Evolutionary conservation across 306 rosid species (phyloP).

Genomic region (Medicago ruthenica): DNA sequence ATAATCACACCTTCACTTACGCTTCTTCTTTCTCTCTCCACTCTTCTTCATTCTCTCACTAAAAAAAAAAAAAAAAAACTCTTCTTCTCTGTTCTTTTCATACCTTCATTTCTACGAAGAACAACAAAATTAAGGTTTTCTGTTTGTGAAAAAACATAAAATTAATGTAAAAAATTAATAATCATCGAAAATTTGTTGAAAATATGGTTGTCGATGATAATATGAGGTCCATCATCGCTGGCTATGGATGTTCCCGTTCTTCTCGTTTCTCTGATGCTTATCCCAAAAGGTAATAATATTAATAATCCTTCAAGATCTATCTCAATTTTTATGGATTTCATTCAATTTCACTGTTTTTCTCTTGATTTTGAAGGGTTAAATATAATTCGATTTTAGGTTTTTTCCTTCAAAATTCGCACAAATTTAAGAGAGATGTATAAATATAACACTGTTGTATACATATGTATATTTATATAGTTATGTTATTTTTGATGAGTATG

Average conservation of each 20-base stretch:
- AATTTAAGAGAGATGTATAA: background rate
- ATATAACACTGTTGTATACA: background rate
- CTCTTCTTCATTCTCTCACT: background rate
- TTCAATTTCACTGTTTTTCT: slow-evolving; percentile 70
- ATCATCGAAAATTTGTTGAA: slow-evolving; percentile 8
- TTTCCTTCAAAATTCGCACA: slow-evolving; percentile 36
- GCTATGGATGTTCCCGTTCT: slow-evolving; percentile 64
- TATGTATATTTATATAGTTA: background rate
- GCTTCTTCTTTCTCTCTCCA: slow-evolving; percentile 45
- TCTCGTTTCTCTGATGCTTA: slow-evolving; percentile 73
- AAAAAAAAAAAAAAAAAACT: background rate
- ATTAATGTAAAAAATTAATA: background rate
- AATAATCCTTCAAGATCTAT: slow-evolving; percentile 58
- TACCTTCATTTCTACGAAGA: background rate
- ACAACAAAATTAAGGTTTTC: slow-evolving; percentile 36
- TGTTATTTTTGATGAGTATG: slow-evolving; percentile 12
- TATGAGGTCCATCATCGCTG: slow-evolving; percentile 63
- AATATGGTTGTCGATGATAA: slow-evolving; percentile 73
- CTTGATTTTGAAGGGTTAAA: slow-evolving; percentile 64
- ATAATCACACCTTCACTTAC: slow-evolving; percentile 46
- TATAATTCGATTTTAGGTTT: slow-evolving; percentile 61
- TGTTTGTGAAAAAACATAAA: background rate
- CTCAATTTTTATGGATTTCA: slow-evolving; percentile 55
- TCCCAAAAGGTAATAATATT: slow-evolving; percentile 64
- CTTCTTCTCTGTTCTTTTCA: slow-evolving; percentile 3